Base-by-base conservation (phyloP, 768 basidiomycete species). In the Mycena epipterygia region DNA sequence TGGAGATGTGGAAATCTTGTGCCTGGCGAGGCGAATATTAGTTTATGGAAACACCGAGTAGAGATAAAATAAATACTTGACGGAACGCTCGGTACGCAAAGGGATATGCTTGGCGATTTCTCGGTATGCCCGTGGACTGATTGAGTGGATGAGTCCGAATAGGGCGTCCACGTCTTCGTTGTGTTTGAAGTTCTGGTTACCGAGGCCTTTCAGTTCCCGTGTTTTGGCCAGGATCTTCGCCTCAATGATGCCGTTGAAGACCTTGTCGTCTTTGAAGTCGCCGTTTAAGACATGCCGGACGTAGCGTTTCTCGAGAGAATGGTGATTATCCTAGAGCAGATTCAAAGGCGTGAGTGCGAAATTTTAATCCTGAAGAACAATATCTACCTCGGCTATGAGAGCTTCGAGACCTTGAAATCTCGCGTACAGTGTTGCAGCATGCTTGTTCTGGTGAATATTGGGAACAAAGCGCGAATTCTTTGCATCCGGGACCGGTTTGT, bases 121-220 rank as follows among this genome's bases (percentile, higher is more conserved):
- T 1, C 67, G 65, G 56, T 78, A 77, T 5, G 69, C 67, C 19
- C 58, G 64, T 3, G 79, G 80, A 19, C 69, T 71, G 8, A 70
- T 62, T 14, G 75, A 70, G 2, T 52, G 27, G 1, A 77, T 39
- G 0, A 76, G 56, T 23, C 77, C 69, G 9, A 68, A 59, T 37
- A 75, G 76, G 11, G 78, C 75, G 17, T 75, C 68, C 12, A 70
- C 65, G 2, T 68, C 71, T 3, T 71, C 66, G 5, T 71, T 27
- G 33, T 78, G 79, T 23, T 71, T 67, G 72, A 80, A 76, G 53
- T 80, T 79, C 52, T 78, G 77, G 30, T 63, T 64, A 1, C 76
- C 76, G 2, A 73, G 57, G 0, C 79, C 78, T 0, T 64, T 57
- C 1, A 59, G 58, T n/a, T 77, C 59, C 1, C 74, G 71, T 6